A percentile compares a stretch with the other conserved stretches of the same genome.
Evolutionary conservation across 2,329 filamentous ascomycete species (phyloP).

Genomic region (Fusarium domesticum): DNA sequence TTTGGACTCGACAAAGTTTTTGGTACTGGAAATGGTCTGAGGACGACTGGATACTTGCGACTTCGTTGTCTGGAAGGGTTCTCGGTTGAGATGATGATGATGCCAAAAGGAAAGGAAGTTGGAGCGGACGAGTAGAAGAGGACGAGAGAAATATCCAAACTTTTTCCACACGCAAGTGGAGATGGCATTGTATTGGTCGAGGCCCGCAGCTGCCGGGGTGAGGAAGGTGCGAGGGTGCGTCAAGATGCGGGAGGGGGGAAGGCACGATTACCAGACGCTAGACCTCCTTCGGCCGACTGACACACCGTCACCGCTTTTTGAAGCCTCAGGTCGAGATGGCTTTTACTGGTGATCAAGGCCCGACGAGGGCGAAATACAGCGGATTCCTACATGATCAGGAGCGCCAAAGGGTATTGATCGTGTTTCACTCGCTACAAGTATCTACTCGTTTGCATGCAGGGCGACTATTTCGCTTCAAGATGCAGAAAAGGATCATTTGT

Average conservation of each 20-base stretch:
- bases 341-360: constrained; percentile 9
- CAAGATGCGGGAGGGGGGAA: constrained; percentile 4
- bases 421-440: constrained; percentile 18
- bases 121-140: constrained; percentile 26
- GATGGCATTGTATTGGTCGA: constrained; percentile 20
- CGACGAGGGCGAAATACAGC: constrained; percentile 8
- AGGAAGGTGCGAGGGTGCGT: constrained; percentile 10
- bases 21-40: constrained; percentile 36
- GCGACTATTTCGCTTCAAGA: not conserved
- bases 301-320: constrained; percentile 31
- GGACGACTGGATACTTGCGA: constrained; percentile 42
- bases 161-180: constrained; percentile 27
- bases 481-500: not conserved
- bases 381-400: constrained; percentile 5
- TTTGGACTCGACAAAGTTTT: constrained; percentile 67
- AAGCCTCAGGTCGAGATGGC: constrained; percentile 11
- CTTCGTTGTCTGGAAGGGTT: constrained; percentile 60
- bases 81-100: constrained; percentile 33
- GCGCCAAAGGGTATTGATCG: constrained; percentile 4
- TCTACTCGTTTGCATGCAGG: constrained; percentile 5
- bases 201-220: constrained; percentile 12
- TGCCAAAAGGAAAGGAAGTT: constrained; percentile 31
- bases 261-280: constrained; percentile 10
- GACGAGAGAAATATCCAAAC: constrained; percentile 32
- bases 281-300: constrained; percentile 13